Evolutionary conservation across 1,139 yeast species (phyloP).

Genomic region (Kodamaea sp.): DNA sequence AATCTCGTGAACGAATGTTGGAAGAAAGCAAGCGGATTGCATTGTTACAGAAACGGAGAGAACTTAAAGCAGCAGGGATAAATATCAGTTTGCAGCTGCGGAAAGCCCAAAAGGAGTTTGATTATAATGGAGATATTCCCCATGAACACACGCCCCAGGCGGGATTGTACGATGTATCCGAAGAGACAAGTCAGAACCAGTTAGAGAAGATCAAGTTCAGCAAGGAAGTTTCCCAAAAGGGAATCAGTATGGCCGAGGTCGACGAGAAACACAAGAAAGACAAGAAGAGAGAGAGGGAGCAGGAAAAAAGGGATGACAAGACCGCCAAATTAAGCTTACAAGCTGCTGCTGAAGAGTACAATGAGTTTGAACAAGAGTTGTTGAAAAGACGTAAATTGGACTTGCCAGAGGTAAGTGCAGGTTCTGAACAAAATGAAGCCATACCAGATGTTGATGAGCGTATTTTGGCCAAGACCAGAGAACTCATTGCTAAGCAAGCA

Average conservation of each 20-base stretch:
- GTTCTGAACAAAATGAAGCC: slow-evolving; percentile 19
- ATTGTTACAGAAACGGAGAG: slow-evolving; percentile 77
- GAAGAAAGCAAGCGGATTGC: slow-evolving; percentile 78
- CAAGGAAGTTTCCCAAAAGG: slow-evolving; percentile 45
- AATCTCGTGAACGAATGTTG: slow-evolving; percentile 78
- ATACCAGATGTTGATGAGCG: slow-evolving; percentile 14
- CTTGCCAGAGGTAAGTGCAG: slow-evolving; percentile 51
- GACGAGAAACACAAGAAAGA: slow-evolving; percentile 36
- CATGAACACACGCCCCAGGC: slow-evolving; percentile 71
- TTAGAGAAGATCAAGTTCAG: slow-evolving; percentile 46
- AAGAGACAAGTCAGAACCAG: slow-evolving; percentile 51
- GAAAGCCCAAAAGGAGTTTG: slow-evolving; percentile 62
- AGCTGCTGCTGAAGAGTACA: slow-evolving; percentile 38
- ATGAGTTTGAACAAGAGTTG: slow-evolving; percentile 35
- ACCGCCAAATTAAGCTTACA: slow-evolving; percentile 22
- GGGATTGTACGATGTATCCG: slow-evolving; percentile 69
- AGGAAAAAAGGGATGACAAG: slow-evolving; percentile 17
- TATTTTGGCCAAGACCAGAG: slow-evolving; percentile 13
- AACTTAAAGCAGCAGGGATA: slow-evolving; percentile 83
- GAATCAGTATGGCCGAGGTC: slow-evolving; percentile 45
- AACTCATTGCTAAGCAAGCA: slow-evolving; percentile 19
- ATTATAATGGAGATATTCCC: slow-evolving; percentile 81
- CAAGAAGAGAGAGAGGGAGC: slow-evolving; percentile 27
- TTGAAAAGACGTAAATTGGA: slow-evolving; percentile 55
- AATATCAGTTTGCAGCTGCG: slow-evolving; percentile 52